These are phyloP conservation scores for Camillea tinctor DNA, from an alignment of 2,329 filamentous ascomycete species.

Conservation along the genomic window DNA sequence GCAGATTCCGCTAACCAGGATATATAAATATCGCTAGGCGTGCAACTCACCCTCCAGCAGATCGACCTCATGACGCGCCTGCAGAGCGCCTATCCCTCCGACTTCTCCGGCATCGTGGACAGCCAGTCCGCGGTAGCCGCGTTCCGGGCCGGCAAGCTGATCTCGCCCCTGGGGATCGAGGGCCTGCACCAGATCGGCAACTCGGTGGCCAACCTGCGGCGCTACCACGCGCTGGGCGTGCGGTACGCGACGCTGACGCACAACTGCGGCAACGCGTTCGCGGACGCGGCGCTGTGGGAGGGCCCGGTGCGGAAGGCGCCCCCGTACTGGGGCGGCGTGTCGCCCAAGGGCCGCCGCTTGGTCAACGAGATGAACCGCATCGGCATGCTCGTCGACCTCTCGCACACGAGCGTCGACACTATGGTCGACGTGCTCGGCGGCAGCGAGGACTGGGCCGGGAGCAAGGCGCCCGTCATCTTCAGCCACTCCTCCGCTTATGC, in stretches of 20 bases:
- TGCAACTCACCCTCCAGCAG: conserved; percentile 67
- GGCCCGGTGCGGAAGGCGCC: conserved; percentile 48
- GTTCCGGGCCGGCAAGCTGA: conserved; percentile 62
- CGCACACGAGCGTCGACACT: conserved; percentile 74
- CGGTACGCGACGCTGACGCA: conserved; percentile 88
- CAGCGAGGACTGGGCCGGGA: conserved; percentile 63
- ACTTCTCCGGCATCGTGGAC: conserved; percentile 65
- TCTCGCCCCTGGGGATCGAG: conserved; percentile 79
- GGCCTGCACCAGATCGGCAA: conserved; percentile 95
- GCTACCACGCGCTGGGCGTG: conserved; percentile 75
- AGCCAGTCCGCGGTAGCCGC: conserved; percentile 60
- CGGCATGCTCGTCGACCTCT: conserved; percentile 90
- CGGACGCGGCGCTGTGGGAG: conserved; percentile 74
- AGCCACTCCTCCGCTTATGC: conserved; percentile 81
- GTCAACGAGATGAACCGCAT: conserved; percentile 90
- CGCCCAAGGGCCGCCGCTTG: conserved; percentile 63
- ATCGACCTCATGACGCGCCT: conserved; percentile 65
- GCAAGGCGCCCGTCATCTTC: conserved; percentile 80
- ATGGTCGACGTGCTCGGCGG: conserved; percentile 79
- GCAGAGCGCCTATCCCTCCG: conserved; percentile 40
- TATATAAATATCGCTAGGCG: too few species aligned
- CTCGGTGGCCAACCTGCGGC: conserved; percentile 70
- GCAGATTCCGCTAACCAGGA: conserved; percentile 45
- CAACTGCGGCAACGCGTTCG: conserved; percentile 89
- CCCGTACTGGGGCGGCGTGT: conserved; percentile 71